These are phyloP conservation scores for Naganishia cerealis DNA, from an alignment of 1,284 basidiomycete species.

Conservation along the genomic window DNA sequence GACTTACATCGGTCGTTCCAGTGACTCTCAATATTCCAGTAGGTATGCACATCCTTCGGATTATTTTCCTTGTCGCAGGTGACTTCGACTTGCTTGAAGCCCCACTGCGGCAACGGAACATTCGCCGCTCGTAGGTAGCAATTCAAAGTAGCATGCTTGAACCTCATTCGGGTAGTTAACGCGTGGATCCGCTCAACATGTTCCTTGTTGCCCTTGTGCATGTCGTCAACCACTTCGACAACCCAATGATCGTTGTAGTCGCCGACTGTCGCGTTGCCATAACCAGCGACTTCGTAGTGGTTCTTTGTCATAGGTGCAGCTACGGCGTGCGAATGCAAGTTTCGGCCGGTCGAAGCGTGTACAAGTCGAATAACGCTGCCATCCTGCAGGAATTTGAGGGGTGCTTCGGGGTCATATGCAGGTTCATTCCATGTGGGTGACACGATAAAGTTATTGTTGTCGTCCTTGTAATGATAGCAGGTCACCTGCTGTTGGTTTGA, in stretches of 20 bases:
- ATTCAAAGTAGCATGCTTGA: conserved; percentile 73
- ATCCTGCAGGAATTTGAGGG: conserved; percentile 70
- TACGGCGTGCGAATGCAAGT: conserved; percentile 89
- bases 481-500: conserved; percentile 95
- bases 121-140: conserved; percentile 92
- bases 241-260: conserved; percentile 89
- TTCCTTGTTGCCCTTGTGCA: conserved; percentile 64
- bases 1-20: conserved; percentile 85
- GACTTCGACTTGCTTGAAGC: conserved; percentile 98
- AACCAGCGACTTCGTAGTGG: conserved; percentile 87
- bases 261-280: conserved; percentile 83
- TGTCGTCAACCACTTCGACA: conserved; percentile 90
- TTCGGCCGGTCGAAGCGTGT: conserved; percentile 78
- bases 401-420: conserved; percentile 62
- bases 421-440: conserved; percentile 77
- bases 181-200: conserved; percentile 73
- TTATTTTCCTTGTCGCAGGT: conserved; percentile 88
- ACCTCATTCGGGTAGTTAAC: conserved; percentile 82
- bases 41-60: conserved; percentile 78
- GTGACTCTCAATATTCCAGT: conserved; percentile 98
- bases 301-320: conserved; percentile 86
- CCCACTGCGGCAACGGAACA: conserved; percentile 90
- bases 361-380: conserved; percentile 78
- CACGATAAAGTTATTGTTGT: conserved; percentile 90
- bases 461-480: conserved; percentile 99